phyloP scores from a whole-genome alignment of 2,329 filamentous ascomycete species.

The Eutypa lata region DNA sequence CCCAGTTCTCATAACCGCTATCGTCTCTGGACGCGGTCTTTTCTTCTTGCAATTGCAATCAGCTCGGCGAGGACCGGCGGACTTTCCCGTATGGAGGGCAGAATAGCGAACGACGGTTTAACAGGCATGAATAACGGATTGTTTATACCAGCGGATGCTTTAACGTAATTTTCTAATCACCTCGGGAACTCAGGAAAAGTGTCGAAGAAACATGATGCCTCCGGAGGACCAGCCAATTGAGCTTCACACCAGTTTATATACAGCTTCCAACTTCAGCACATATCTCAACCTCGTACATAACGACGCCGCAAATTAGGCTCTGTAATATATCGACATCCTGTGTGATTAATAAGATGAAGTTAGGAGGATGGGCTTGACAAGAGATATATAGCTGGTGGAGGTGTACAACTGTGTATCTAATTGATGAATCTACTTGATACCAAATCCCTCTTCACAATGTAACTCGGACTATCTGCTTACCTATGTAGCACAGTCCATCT shows the following conservation, averaged over 20 bases:
- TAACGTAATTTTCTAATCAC: constrained; percentile 1
- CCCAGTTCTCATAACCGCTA: constrained; percentile 26
- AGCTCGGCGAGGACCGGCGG: background rate
- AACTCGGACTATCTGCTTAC: too few relatives aligned
- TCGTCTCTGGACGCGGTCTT: background rate
- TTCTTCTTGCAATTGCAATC: background rate
- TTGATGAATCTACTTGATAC: background rate
- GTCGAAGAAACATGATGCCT: background rate
- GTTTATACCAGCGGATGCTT: constrained; percentile 1
- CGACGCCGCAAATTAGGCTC: background rate
- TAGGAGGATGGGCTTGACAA: background rate
- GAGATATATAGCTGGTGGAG: background rate
- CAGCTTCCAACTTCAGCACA: background rate
- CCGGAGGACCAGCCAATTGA: background rate
- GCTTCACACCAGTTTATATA: background rate
- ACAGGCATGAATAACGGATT: constrained; percentile 1
- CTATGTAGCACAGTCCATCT: too few relatives aligned
- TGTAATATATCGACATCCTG: background rate
- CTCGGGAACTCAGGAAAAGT: background rate
- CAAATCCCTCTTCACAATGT: background rate
- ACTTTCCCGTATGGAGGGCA: background rate
- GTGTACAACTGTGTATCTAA: background rate
- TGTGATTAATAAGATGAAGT: background rate
- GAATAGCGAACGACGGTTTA: background rate
- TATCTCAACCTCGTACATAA: background rate